Evolutionary conservation across 176 grass and related monocot species (phyloP).

Genomic region (Echinochloa phyllopogon): DNA sequence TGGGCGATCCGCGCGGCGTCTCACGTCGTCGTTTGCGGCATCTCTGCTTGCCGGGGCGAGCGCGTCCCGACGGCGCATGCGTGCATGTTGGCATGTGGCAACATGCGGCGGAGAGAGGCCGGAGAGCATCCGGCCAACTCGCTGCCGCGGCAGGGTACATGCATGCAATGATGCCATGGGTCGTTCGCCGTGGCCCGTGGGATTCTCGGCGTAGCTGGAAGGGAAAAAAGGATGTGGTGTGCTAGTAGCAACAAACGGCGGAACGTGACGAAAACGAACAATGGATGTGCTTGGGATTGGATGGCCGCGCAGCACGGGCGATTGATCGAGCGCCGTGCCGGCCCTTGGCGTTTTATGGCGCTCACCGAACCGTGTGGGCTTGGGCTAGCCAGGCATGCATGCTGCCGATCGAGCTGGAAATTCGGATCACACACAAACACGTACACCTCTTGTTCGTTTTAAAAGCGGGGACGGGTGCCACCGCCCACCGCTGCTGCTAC

Average conservation of each 20-base stretch:
- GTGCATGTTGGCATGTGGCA: conserved; percentile 16
- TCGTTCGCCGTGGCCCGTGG: not conserved
- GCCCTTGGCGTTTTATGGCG: conserved; percentile 1
- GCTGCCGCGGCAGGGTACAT: not conserved
- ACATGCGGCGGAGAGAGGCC: not conserved
- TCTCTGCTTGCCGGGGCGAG: not conserved
- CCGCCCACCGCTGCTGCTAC: not conserved
- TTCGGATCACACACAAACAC: not conserved
- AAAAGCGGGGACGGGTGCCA: not conserved
- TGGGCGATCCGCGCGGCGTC: conserved; percentile 24
- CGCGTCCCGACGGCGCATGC: not conserved
- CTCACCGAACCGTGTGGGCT: not conserved
- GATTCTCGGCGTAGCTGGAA: not conserved
- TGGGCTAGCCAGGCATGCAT: not conserved
- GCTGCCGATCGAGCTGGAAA: not conserved
- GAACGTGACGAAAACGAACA: conserved; percentile 31
- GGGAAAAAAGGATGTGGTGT: not conserved
- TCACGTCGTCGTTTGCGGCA: conserved; percentile 6
- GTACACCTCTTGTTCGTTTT: not conserved
- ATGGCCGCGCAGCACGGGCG: not conserved
- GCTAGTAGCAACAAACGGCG: conserved; percentile 8
- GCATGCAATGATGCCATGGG: not conserved
- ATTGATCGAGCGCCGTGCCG: not conserved
- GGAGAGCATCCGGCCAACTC: not conserved
- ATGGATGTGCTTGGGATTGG: conserved; percentile 5